A percentile compares a stretch with the other conserved stretches of the same genome.
Conservation (phyloP, 352 stramenopile species). For the Pythium brachiatum region DNA sequence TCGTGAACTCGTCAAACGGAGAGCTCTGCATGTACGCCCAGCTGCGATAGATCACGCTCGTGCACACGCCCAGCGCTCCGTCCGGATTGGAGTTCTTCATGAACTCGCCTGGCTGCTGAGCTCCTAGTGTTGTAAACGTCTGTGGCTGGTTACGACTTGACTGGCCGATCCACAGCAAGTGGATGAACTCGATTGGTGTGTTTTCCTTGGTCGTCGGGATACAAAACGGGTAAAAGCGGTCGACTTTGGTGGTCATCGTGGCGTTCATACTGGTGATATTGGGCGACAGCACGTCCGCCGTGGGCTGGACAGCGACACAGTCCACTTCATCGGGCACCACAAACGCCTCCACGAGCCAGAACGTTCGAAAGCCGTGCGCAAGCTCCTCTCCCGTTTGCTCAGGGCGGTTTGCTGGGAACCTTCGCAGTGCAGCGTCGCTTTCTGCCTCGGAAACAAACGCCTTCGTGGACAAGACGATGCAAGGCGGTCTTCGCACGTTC, state of each 20-base stretch:
- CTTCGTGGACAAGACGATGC: conserved; percentile 67
- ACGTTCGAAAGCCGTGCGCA: conserved; percentile 88
- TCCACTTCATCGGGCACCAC: conserved; percentile 41
- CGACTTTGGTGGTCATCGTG: conserved; percentile 84
- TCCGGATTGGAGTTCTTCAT: conserved; percentile 84
- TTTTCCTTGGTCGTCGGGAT: conserved; percentile 90
- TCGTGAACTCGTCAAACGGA: conserved; percentile 88
- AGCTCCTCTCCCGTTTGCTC: conserved; percentile 91
- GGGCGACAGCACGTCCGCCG: conserved; percentile 74
- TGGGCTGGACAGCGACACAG: conserved; percentile 68
- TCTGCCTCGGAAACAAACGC: conserved; percentile 25
- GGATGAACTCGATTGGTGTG: conserved; percentile 91
- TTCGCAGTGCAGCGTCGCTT: conserved; percentile 12
- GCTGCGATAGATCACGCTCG: conserved; percentile 88
- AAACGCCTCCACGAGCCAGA: conserved; percentile 66
- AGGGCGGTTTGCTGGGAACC: conserved; percentile 76
- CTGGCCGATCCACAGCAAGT: conserved; percentile 88
- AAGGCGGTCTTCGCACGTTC: conserved; percentile 82
- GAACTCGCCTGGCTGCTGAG: conserved; percentile 91
- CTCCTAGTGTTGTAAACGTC: conserved; percentile 84
- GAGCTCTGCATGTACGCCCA: conserved; percentile 90
- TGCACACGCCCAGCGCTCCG: conserved; percentile 73
- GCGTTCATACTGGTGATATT: conserved; percentile 82
- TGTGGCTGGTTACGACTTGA: conserved; percentile 90
- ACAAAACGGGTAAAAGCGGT: conserved; percentile 91